Conservation (phyloP, 192 early-diverging fungal genomes). For the Mortierella antarctica region DNA sequence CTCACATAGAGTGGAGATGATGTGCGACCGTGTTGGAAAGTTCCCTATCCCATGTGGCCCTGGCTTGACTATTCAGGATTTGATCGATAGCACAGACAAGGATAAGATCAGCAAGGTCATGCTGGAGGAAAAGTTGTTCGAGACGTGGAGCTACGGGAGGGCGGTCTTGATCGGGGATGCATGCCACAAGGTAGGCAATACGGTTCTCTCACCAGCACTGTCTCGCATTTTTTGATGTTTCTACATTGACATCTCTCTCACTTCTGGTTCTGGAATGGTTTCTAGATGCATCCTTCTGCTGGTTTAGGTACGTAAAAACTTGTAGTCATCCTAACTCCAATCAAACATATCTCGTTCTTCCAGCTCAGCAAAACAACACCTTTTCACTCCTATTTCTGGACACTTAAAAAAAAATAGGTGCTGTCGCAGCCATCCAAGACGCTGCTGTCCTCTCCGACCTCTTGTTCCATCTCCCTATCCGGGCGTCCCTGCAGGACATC, state of each 20-base stretch:
- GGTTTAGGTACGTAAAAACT: constrained; percentile 1
- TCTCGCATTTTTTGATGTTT: background rate
- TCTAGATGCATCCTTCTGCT: constrained; percentile 25
- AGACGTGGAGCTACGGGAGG: constrained; percentile 26
- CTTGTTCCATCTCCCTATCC: constrained; percentile 9
- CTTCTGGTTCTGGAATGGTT: background rate
- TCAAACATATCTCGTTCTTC: no score
- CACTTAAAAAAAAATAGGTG: background rate
- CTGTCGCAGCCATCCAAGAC: constrained; percentile 32
- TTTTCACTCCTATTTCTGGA: no score
- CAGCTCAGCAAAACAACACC: no score
- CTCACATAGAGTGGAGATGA: constrained; percentile 6
- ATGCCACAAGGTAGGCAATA: constrained; percentile 5
- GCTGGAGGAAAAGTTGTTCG: constrained; percentile 37
- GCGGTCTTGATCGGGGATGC: constrained; percentile 20
- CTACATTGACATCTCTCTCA: background rate
- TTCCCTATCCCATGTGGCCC: constrained; percentile 33
- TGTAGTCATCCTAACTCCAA: no score
- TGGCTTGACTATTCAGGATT: constrained; percentile 9
- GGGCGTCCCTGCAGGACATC: constrained; percentile 1
- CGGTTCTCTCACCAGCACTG: background rate
- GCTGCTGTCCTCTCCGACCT: constrained; percentile 29
- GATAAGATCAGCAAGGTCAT: constrained; percentile 32
- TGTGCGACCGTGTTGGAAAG: constrained; percentile 27
- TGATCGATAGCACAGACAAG: constrained; percentile 11